Conservation (phyloP, 495 filamentous ascomycete species). For the Astrothelium subdiscretum region DNA sequence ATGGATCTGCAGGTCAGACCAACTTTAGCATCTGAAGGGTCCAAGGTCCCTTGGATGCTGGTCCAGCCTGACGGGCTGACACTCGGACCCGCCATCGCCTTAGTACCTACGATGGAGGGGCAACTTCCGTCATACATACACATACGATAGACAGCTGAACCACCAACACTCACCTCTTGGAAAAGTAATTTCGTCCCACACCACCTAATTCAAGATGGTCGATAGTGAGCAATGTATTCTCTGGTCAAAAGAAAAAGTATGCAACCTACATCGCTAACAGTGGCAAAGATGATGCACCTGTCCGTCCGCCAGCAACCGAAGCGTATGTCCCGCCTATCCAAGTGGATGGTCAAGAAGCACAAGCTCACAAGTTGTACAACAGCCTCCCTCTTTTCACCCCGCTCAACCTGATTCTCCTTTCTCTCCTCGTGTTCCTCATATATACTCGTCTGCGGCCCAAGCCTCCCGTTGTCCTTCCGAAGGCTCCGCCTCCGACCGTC, state of each 20-base stretch:
- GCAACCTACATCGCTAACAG: neutral
- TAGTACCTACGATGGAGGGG: no score
- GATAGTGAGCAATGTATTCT: neutral
- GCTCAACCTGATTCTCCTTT: constrained; percentile 26
- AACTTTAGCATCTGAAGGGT: neutral
- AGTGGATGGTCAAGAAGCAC: neutral
- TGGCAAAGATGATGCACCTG: neutral
- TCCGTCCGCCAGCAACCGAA: neutral
- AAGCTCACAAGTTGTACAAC: neutral
- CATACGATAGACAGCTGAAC: no score
- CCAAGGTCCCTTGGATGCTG: no score
- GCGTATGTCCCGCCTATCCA: neutral
- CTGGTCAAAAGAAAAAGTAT: neutral
- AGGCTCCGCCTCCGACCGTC: constrained; percentile 60
- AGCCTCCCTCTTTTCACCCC: constrained; percentile 13
- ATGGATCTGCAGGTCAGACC: neutral
- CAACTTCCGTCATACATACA: neutral
- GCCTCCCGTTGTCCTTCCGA: constrained; percentile 48
- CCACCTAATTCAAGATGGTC: neutral
- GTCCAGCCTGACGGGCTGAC: no score
- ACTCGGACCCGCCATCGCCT: no score
- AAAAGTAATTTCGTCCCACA: no score
- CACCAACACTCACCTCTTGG: neutral
- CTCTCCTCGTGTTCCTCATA: constrained; percentile 35
- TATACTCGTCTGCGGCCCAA: constrained; percentile 40